These are phyloP conservation scores for Oxyria digyna DNA, from an alignment of 148 eudicot genomes.

Conservation along the genomic window DNA sequence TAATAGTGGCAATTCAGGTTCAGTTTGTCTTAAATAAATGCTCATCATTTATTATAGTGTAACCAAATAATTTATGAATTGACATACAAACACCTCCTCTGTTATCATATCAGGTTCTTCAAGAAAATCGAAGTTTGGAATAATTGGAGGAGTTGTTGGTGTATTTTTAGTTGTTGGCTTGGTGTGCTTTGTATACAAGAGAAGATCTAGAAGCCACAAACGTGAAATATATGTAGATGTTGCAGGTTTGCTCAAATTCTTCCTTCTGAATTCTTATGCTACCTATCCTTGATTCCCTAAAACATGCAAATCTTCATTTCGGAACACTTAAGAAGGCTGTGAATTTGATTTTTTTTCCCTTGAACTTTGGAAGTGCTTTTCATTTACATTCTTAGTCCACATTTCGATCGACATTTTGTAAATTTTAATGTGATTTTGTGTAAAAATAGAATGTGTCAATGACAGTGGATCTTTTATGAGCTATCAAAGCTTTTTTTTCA, in stretches of 20 bases:
- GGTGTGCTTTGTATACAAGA: slow-evolving; percentile 43
- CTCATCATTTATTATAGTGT: background rate
- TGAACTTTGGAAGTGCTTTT: too few species aligned
- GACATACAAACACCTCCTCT: slow-evolving; percentile 4
- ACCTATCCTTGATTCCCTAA: background rate
- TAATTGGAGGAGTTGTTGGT: slow-evolving; percentile 42
- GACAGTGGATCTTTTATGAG: too few species aligned
- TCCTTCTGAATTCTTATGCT: background rate
- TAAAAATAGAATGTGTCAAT: too few species aligned
- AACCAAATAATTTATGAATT: background rate
- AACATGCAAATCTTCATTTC: background rate
- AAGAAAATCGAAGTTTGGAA: slow-evolving; percentile 45
- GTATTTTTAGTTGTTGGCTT: slow-evolving; percentile 46
- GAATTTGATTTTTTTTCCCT: background rate
- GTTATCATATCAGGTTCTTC: slow-evolving; percentile 50
- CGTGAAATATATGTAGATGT: slow-evolving; percentile 91
- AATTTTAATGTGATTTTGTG: too few species aligned
- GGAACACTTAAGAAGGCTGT: background rate
- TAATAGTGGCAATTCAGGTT: slow-evolving; percentile 27
- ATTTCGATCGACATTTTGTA: too few species aligned
- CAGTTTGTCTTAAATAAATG: background rate
- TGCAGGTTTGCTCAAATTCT: slow-evolving; percentile 39
- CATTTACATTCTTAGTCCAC: too few species aligned
- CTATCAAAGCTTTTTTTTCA: too few species aligned
- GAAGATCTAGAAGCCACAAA: slow-evolving; percentile 39